phyloP scores from a whole-genome alignment of 495 filamentous ascomycete species.

The Lasiosphaeria miniovina region DNA sequence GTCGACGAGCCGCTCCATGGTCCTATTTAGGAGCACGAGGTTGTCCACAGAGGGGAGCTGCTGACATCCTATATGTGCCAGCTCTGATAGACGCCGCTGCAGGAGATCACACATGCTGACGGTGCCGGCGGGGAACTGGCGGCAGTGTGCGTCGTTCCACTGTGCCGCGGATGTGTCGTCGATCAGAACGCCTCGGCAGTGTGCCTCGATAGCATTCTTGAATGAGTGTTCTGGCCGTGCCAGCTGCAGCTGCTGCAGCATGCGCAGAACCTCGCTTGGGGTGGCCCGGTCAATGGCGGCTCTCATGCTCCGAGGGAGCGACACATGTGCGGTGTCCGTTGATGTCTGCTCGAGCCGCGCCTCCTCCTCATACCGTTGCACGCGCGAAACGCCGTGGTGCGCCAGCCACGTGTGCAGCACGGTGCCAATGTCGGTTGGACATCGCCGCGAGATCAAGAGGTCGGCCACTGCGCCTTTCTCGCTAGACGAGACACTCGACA shows the following conservation, averaged over 20 bases:
- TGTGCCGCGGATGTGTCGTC: slow-evolving; percentile 13
- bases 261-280: slow-evolving; percentile 18
- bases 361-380: slow-evolving; percentile 26
- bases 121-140: slow-evolving; percentile 14
- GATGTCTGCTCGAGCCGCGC: slow-evolving; percentile 13
- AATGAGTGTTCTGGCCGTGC: slow-evolving; percentile 14
- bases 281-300: slow-evolving; percentile 21
- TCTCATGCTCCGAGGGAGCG: slow-evolving; percentile 20
- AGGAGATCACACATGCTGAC: slow-evolving; percentile 17
- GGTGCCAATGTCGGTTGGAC: slow-evolving; percentile 23
- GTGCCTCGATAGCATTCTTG: slow-evolving; percentile 14
- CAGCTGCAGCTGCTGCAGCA: slow-evolving; percentile 22
- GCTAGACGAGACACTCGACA: slow-evolving; percentile 7
- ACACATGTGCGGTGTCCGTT: neutral
- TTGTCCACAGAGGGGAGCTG: slow-evolving; percentile 8
- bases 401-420: slow-evolving; percentile 28
- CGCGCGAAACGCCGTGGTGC: slow-evolving; percentile 22
- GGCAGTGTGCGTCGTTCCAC: slow-evolving; percentile 23
- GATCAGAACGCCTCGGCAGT: slow-evolving; percentile 17
- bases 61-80: slow-evolving; percentile 10
- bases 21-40: slow-evolving; percentile 6
- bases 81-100: slow-evolving; percentile 12
- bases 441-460: slow-evolving; percentile 25
- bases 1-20: slow-evolving; percentile 9
- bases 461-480: slow-evolving; percentile 3